Conservation (phyloP, 441 rosid species). For the Euphorbia schlechtendalii region DNA sequence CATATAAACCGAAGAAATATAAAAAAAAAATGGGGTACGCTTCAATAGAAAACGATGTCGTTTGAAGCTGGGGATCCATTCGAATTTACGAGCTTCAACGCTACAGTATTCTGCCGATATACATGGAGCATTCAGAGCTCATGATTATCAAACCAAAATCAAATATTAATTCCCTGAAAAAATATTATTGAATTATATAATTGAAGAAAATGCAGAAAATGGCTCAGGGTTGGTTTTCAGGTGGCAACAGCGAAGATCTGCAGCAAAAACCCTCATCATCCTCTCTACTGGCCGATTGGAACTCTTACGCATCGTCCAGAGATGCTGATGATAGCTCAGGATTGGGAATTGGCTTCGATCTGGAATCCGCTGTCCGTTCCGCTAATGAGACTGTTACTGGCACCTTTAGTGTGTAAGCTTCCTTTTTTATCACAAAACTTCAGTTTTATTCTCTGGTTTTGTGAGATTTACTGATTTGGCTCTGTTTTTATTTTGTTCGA, state of each 20-base stretch:
- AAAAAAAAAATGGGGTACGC: too few relatives aligned
- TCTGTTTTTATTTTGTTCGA: neutral
- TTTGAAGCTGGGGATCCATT: too few relatives aligned
- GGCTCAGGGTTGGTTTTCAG: slow-evolving; percentile 68
- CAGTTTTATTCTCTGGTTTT: neutral
- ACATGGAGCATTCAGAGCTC: neutral
- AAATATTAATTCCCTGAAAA: neutral
- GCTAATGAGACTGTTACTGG: slow-evolving; percentile 75
- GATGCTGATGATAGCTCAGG: slow-evolving; percentile 35
- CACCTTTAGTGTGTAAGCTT: slow-evolving; percentile 76
- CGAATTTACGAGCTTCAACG: too few relatives aligned
- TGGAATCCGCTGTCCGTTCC: slow-evolving; percentile 79
- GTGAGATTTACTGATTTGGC: neutral
- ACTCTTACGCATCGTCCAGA: slow-evolving; percentile 59
- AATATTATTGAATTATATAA: neutral
- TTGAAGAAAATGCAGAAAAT: slow-evolving; percentile 23
- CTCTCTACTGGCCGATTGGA: slow-evolving; percentile 86
- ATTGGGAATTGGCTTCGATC: slow-evolving; percentile 52
- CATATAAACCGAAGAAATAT: too few relatives aligned
- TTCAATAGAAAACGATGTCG: too few relatives aligned
- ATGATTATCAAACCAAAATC: neutral
- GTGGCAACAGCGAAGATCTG: slow-evolving; percentile 35
- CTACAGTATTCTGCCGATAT: too few relatives aligned
- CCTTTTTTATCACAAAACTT: neutral
- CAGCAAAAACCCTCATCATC: slow-evolving; percentile 35